Evolutionary conservation across 106 monocot species (phyloP).

Genomic region (Platanthera zijinensis): DNA sequence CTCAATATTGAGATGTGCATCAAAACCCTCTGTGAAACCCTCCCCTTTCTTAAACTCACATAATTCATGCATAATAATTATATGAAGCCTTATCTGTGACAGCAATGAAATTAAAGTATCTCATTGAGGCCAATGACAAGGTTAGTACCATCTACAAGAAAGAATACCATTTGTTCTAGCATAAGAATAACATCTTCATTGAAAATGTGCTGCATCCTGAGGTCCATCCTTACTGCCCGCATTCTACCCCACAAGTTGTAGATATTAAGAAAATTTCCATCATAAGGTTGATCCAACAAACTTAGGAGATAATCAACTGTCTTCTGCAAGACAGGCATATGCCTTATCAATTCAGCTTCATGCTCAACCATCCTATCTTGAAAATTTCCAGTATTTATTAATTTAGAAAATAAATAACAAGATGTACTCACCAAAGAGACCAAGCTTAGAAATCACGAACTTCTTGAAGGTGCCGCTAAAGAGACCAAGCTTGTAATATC

Average conservation of each 20-base stretch:
- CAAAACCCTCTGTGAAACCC: slow-evolving; percentile 94
- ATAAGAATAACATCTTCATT: slow-evolving; percentile 72
- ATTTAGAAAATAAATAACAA: too few species aligned
- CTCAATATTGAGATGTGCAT: slow-evolving; percentile 98
- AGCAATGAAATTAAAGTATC: slow-evolving; percentile 4
- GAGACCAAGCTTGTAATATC: too few species aligned
- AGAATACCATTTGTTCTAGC: slow-evolving; percentile 94
- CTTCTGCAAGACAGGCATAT: slow-evolving; percentile 78
- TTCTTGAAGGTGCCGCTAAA: too few species aligned
- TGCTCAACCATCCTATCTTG: slow-evolving; percentile 64
- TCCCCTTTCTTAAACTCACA: slow-evolving; percentile 93
- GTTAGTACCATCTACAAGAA: neutral
- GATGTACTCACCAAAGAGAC: too few species aligned
- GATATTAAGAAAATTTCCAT: slow-evolving; percentile 56
- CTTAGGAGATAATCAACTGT: slow-evolving; percentile 84
- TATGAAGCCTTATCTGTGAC: slow-evolving; percentile 89
- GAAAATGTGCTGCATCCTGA: slow-evolving; percentile 98
- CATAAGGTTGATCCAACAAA: slow-evolving; percentile 74
- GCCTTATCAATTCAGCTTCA: slow-evolving; percentile 82
- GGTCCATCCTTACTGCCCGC: slow-evolving; percentile 94
- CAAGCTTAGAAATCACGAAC: too few species aligned
- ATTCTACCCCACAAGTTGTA: slow-evolving; percentile 99
- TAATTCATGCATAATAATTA: slow-evolving; percentile 94
- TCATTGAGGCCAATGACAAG: neutral
- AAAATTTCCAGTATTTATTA: too few species aligned